Evolutionary conservation across 2,329 filamentous ascomycete genomes (phyloP).

Genomic region (Bertia moriformis): DNA sequence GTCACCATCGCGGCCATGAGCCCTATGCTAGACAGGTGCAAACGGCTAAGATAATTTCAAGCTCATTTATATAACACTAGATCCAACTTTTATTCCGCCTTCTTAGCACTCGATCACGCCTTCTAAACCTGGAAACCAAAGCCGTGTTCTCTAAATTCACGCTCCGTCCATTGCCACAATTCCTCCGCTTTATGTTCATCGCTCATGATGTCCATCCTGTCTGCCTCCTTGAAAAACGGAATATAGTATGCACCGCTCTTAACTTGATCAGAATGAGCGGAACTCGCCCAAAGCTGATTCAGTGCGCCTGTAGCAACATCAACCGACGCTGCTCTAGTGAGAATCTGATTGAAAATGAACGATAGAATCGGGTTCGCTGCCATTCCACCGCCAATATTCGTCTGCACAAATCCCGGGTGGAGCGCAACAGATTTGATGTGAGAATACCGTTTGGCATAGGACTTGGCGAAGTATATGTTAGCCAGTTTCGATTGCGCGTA

Average conservation of each 20-base stretch:
- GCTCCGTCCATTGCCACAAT: too few species aligned
- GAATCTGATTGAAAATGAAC: too few species aligned
- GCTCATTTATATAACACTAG: too few species aligned
- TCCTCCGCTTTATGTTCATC: too few species aligned
- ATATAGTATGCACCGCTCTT: neutral
- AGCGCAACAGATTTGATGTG: slow-evolving; percentile 25
- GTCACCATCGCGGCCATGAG: too few species aligned
- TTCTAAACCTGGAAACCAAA: too few species aligned
- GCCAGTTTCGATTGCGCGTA: slow-evolving; percentile 36
- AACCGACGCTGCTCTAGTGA: neutral
- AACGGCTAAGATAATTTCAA: too few species aligned
- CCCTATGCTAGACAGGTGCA: too few species aligned
- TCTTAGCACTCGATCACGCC: too few species aligned
- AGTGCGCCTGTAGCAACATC: neutral
- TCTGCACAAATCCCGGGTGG: slow-evolving; percentile 28
- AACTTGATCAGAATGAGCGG: neutral
- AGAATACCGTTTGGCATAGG: slow-evolving; percentile 26
- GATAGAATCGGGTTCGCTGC: too few species aligned
- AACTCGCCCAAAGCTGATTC: neutral
- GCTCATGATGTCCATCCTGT: neutral
- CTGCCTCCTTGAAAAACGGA: neutral
- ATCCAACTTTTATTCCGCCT: too few species aligned
- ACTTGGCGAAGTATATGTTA: slow-evolving; percentile 27
- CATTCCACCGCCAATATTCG: slow-evolving; percentile 5
- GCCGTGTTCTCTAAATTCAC: too few species aligned